Evolutionary conservation across 306 rosid genomes (phyloP).

Genomic region (Coriaria nepalensis): DNA sequence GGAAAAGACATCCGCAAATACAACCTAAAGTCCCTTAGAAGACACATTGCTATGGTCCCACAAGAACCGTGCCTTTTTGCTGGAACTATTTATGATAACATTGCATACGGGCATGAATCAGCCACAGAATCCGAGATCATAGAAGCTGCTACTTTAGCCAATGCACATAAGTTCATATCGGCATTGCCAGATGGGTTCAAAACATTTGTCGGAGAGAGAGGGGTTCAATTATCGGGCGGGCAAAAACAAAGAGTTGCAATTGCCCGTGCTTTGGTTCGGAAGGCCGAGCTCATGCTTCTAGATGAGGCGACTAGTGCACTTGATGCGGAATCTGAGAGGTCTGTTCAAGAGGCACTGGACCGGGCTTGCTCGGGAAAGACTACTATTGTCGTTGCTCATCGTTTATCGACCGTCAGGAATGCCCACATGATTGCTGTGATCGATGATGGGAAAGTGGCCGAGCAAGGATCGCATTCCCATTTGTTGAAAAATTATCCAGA

Average conservation of each 20-base stretch:
- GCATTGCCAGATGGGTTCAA: constrained; percentile 74
- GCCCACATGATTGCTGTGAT: constrained; percentile 82
- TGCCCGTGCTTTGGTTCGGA: constrained; percentile 80
- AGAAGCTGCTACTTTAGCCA: constrained; percentile 85
- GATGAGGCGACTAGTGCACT: constrained; percentile 99
- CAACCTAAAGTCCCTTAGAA: constrained; percentile 84
- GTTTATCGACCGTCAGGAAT: constrained; percentile 73
- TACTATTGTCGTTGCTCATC: constrained; percentile 85
- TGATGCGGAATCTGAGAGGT: constrained; percentile 90
- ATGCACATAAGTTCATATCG: constrained; percentile 85
- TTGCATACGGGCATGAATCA: constrained; percentile 86
- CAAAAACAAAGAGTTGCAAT: constrained; percentile 90
- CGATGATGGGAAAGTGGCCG: constrained; percentile 96
- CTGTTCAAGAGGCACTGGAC: constrained; percentile 91
- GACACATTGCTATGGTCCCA: constrained; percentile 84
- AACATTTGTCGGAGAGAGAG: constrained; percentile 92
- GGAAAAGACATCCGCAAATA: constrained; percentile 88
- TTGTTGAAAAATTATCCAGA: constrained; percentile 74
- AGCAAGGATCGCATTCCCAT: constrained; percentile 96
- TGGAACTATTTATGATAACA: constrained; percentile 69
- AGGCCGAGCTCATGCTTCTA: constrained; percentile 82
- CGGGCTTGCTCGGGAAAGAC: constrained; percentile 79
- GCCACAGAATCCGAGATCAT: constrained; percentile 82
- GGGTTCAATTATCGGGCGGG: constrained; percentile 87
- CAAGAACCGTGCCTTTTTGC: constrained; percentile 95